These are phyloP conservation scores for Lactifluus subvellereus DNA, from an alignment of 768 basidiomycete genomes.

Conservation along the genomic window DNA sequence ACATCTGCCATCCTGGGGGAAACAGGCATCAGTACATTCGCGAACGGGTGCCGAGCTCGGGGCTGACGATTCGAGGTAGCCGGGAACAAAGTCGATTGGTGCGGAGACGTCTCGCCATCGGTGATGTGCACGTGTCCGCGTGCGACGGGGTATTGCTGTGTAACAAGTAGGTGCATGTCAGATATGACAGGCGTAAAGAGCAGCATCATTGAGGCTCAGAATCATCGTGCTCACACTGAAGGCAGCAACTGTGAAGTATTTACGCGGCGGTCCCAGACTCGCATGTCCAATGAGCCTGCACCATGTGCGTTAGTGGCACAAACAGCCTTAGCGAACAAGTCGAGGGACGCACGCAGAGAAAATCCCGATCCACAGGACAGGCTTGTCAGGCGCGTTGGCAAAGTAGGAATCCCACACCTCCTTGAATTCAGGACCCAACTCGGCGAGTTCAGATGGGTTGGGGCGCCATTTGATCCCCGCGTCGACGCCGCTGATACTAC, in stretches of 20 bases:
- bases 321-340: not conserved
- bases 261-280: slow-evolving; percentile 14
- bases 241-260: slow-evolving; percentile 23
- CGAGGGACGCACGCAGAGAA: slow-evolving; percentile 18
- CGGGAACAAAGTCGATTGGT: slow-evolving; percentile 26
- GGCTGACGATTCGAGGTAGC: slow-evolving; percentile 25
- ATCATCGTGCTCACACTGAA: slow-evolving; percentile 7
- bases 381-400: slow-evolving; percentile 27
- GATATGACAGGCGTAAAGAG: not conserved
- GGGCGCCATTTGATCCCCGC: slow-evolving; percentile 28
- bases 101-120: slow-evolving; percentile 23
- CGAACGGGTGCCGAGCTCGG: too few relatives aligned
- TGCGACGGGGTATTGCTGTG: slow-evolving; percentile 23
- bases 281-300: not conserved
- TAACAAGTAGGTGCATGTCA: not conserved
- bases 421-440: slow-evolving; percentile 27
- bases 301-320: not conserved
- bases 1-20: slow-evolving; percentile 33
- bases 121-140: slow-evolving; percentile 27
- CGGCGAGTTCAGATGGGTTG: slow-evolving; percentile 22
- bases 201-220: not conserved
- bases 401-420: slow-evolving; percentile 26
- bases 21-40: not conserved
- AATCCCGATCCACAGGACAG: slow-evolving; percentile 20
- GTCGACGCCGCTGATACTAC: slow-evolving; percentile 23